Conservation (phyloP, 2,329 filamentous ascomycete species). For the Pseudogymnoascus sp. region DNA sequence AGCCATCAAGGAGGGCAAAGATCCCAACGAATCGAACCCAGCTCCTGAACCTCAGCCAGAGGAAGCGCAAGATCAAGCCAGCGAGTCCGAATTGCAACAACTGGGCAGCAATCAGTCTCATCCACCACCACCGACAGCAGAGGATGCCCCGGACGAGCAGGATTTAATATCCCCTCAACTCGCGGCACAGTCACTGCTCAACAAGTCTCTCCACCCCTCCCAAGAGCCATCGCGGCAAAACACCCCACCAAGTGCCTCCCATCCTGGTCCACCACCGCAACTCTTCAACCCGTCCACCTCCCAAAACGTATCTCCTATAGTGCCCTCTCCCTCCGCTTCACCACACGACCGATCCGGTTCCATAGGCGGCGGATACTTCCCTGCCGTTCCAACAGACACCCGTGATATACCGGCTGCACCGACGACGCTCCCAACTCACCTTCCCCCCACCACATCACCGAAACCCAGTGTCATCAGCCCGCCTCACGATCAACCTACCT, state of each 20-base stretch:
- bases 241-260: neutral
- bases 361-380: conserved; percentile 50
- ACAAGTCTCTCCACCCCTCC: conserved; percentile 40
- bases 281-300: conserved; percentile 19
- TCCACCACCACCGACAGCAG: conserved; percentile 39
- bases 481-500: conserved; percentile 10
- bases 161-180: conserved; percentile 36
- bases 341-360: conserved; percentile 37
- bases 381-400: conserved; percentile 31
- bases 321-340: conserved; percentile 25
- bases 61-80: conserved; percentile 34
- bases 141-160: conserved; percentile 50
- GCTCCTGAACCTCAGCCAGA: conserved; percentile 44
- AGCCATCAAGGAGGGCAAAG: conserved; percentile 80
- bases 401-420: conserved; percentile 14
- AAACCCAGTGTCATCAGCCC: neutral
- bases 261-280: neutral
- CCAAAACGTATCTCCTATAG: conserved; percentile 44
- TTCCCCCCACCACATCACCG: conserved; percentile 11
- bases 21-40: conserved; percentile 88
- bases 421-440: conserved; percentile 9
- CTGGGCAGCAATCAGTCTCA: conserved; percentile 29
- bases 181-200: conserved; percentile 38
- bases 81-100: conserved; percentile 55
- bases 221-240: conserved; percentile 21